Percentiles rank a stretch among this genome's conserved stretches.
Evolutionary conservation across 441 rosid species (phyloP).

Genomic region (Syzygium syzygioides): DNA sequence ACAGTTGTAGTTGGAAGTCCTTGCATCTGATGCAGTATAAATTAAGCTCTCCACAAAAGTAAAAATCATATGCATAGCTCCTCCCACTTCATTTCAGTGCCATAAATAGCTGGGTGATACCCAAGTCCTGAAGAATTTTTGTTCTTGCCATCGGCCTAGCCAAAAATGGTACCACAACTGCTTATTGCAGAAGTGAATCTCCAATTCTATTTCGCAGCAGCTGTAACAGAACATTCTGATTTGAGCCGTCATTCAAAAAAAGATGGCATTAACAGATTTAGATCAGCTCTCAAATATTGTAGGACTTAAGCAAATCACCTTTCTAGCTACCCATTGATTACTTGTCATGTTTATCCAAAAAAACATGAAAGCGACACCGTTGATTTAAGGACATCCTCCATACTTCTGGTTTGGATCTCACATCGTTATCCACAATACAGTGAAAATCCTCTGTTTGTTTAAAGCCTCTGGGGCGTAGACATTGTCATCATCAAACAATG

Average conservation of each 20-base stretch:
- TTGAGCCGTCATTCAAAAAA: background rate
- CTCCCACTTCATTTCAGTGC: no score
- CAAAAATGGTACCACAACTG: no score
- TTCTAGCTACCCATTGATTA: background rate
- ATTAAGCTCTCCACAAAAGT: no score
- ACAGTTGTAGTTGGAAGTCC: no score
- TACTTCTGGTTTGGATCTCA: background rate
- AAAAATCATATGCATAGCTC: no score
- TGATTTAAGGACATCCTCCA: background rate
- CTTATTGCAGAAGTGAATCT: no score
- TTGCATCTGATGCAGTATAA: no score
- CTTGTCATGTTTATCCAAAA: background rate
- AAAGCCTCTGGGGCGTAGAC: background rate
- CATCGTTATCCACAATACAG: fast-evolving
- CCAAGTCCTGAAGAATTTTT: no score
- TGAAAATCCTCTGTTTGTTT: background rate
- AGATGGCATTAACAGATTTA: no score
- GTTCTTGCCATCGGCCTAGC: no score
- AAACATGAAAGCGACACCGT: background rate
- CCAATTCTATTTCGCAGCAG: background rate
- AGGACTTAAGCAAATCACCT: background rate
- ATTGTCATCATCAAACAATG: background rate
- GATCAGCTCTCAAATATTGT: background rate
- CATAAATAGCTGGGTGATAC: no score
- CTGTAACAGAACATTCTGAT: background rate